Base-by-base conservation (phyloP, 2,329 filamentous ascomycete genomes). In the Tolypocladium amazonense region DNA sequence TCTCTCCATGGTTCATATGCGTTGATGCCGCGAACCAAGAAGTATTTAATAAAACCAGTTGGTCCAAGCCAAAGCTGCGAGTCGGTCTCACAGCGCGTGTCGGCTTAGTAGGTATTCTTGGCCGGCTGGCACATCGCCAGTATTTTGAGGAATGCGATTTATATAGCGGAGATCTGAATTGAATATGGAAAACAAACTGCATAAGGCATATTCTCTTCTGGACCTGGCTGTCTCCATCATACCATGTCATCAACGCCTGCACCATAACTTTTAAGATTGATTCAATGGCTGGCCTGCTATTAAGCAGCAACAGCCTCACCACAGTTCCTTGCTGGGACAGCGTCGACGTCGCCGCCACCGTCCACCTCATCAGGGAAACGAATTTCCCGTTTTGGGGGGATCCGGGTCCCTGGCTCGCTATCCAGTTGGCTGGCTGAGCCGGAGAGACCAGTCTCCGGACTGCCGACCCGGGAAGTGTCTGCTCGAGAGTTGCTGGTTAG, bases 351-450 rank as follows among this genome's bases (percentile, higher is more conserved):
- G 12, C 45, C 15, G 25, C 45, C 45, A 25, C 47, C 18, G 18
- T 33, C 8, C 37, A 67, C 59, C 39, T 68, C 65, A 11, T 68
- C 66, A 0, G 60, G 55, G 23, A 68, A 68, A 25, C 64, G 61
- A 27, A 68, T 67, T 39, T 68, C 66, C 14, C 66, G 61, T 41
- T 59, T 37, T 6, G 60, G n/a, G 4, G 38, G 61, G 9, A 52
- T 12, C 18, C 47, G 30, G 9, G 27, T 12, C 47, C 15, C 47
- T 5, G 18, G 18, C 15, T 52, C 27, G 15, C 27, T 27, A 18
- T 52, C 47, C 15, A 50, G 47, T 14, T 30, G 47, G 25, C 14
- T 50, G 47, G 25, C 47, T 20, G 47, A 30, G 47, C 47, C 25
- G 25, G 47, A 20, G 4, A 27, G 47, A 52, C 27, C 27, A 52